phyloP scores from a whole-genome alignment of 352 stramenopile species.

The Pythium phragmitis region DNA sequence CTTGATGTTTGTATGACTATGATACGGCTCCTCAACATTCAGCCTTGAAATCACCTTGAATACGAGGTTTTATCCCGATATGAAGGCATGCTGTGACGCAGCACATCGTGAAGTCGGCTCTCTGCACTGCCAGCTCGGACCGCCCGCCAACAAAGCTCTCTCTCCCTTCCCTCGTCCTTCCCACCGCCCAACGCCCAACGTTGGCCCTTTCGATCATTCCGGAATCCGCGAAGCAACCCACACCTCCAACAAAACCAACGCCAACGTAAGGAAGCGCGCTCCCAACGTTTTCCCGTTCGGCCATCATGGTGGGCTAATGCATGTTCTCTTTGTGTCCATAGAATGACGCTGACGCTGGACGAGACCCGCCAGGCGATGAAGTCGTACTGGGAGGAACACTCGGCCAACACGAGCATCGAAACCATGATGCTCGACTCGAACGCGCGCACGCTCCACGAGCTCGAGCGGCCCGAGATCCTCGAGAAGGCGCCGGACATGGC shows the following conservation, averaged over 20 bases:
- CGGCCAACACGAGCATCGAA: constrained; percentile 62
- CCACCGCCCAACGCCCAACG: background rate
- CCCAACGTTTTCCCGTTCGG: background rate
- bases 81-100: constrained; percentile 21
- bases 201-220: constrained; percentile 11
- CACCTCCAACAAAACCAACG: constrained; percentile 7
- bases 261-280: constrained; percentile 16
- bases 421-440: constrained; percentile 88
- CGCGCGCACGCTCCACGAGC: constrained; percentile 65
- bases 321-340: constrained; percentile 13
- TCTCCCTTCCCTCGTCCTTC: background rate
- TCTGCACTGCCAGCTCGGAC: background rate
- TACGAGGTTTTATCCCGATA: constrained; percentile 13
- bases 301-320: constrained; percentile 6
- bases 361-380: constrained; percentile 73
- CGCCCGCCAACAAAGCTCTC: background rate
- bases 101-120: background rate
- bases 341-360: constrained; percentile 45
- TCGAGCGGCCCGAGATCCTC: constrained; percentile 79
- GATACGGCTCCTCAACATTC: no score
- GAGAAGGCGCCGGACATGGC: constrained; percentile 52
- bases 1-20: constrained; percentile 5
- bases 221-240: constrained; percentile 11
- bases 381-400: constrained; percentile 79
- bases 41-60: constrained; percentile 9